Base-by-base conservation (phyloP, 805 yeast species). In the Saturnispora hagleri region DNA sequence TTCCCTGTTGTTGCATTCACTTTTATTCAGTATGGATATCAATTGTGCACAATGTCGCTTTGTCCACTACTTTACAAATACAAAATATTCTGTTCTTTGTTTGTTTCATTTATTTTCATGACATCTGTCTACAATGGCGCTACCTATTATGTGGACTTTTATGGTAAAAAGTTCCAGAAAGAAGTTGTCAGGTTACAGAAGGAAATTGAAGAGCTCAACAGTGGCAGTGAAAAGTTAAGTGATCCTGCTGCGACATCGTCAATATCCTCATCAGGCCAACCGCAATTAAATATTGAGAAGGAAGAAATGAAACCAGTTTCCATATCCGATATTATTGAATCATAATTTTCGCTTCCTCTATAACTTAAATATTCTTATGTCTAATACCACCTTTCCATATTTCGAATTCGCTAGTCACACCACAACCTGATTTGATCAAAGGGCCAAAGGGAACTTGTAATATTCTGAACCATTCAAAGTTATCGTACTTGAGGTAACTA, bases 91-190 rank as follows among this genome's bases (percentile, higher is more conserved):
- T 87, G 93, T 26, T 79, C 83, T 0, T 57, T 73, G 0, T 90
- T 89, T 62, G 74, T 91, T 56, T 68, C 79, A 2, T 73, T 77
- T 48, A 87, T 91, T n/a, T 89, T 90, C 59, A 65, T 82, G 45
- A 76, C 80, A 65, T 95, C 98, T 1, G 74, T 89, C 42, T 89
- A 84, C 65, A 90, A 93, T 58, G 99, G 99, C 28, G 99, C 98
- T 2, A 88, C 96, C 0, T 91, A 88, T 64, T 91, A 91, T 65
- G 76, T 93, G 52, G 98, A 91, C 61, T 84, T 84, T 48, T 93
- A 89, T 68, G 98, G 98, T 20, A 85, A 82, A 64, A 78, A 90
- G 57, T 82, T 89, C 62, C 95, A 89, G 62, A 87, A 84, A 60
- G 97, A 93, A 65, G 89, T 91, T 24, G 68, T 72, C 26, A 79